Percentiles rank a stretch among this genome's conserved stretches.
phyloP scores from a whole-genome alignment of 208 protist species.

The Leptomonas pyrrhocoris region DNA sequence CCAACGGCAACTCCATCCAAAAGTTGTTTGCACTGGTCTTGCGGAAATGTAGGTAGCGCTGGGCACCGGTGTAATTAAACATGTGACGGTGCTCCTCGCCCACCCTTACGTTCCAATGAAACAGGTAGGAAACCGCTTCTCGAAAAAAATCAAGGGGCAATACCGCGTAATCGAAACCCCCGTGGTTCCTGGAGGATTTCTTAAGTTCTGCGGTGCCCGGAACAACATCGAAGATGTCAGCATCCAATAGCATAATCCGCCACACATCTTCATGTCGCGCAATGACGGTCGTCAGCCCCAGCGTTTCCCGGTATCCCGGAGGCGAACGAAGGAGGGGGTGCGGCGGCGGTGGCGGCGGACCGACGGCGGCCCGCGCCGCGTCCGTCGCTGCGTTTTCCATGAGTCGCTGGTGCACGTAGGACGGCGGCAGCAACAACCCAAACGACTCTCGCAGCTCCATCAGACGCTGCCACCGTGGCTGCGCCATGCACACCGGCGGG shows the following conservation, averaged over 20 bases:
- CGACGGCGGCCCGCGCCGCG: not conserved
- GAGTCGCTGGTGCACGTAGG: constrained; percentile 15
- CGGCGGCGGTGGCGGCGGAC: constrained; percentile 16
- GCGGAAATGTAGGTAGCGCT: constrained; percentile 31
- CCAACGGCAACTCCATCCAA: constrained; percentile 73
- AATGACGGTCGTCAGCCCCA: constrained; percentile 17
- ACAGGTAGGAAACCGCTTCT: constrained; percentile 21
- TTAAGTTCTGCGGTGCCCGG: not conserved
- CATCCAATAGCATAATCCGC: constrained; percentile 58
- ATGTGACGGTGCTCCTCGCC: constrained; percentile 9
- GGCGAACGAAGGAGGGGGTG: constrained; percentile 45
- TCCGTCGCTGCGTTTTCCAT: not conserved
- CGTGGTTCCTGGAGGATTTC: not conserved
- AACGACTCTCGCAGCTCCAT: constrained; percentile 50
- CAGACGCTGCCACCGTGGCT: constrained; percentile 43
- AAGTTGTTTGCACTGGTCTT: constrained; percentile 56
- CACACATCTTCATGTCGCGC: constrained; percentile 53
- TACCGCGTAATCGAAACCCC: not conserved
- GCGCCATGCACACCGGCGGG: constrained; percentile 32
- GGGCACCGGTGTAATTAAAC: constrained; percentile 60
- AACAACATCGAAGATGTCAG: constrained; percentile 57
- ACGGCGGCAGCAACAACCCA: constrained; percentile 45
- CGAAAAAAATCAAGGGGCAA: constrained; percentile 29
- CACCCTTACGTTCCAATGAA: constrained; percentile 7
- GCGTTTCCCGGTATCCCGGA: constrained; percentile 56